Conservation (phyloP, 1,284 basidiomycete species). For the Ustilago sp. region DNA sequence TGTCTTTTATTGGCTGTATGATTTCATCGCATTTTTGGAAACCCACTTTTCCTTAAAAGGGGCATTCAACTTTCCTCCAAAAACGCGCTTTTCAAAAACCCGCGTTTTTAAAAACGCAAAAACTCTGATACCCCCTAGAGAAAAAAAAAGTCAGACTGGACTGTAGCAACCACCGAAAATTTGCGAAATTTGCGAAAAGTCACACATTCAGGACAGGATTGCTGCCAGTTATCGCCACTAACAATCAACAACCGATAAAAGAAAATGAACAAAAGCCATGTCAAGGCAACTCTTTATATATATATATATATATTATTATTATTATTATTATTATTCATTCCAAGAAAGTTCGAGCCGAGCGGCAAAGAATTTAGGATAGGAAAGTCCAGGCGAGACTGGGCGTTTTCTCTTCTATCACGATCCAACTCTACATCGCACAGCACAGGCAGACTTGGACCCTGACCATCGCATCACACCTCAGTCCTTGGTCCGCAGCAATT, state of each 20-base stretch:
- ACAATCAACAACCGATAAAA: slow-evolving; percentile 1
- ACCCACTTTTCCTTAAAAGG: too few species aligned
- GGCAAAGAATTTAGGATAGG: not conserved
- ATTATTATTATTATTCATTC: too few species aligned
- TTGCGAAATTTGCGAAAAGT: not conserved
- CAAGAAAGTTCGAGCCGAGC: not conserved
- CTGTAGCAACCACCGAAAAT: slow-evolving; percentile 6
- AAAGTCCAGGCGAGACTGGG: not conserved
- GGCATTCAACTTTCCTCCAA: too few species aligned
- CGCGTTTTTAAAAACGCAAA: too few species aligned
- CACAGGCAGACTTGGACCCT: too few species aligned
- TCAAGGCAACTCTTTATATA: not conserved
- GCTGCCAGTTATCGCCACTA: not conserved
- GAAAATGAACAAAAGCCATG: not conserved
- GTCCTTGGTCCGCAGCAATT: not conserved
- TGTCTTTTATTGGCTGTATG: too few species aligned
- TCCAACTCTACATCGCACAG: too few species aligned
- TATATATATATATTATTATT: too few species aligned
- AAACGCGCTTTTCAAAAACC: too few species aligned
- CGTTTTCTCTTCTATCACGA: not conserved
- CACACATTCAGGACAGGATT: not conserved
- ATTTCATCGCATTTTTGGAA: too few species aligned
- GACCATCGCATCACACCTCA: not conserved
- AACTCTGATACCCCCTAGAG: too few species aligned
- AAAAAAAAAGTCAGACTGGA: not conserved